Evolutionary conservation across 192 early-diverging fungal species (phyloP).

Genomic region (Oehlia diaphana): DNA sequence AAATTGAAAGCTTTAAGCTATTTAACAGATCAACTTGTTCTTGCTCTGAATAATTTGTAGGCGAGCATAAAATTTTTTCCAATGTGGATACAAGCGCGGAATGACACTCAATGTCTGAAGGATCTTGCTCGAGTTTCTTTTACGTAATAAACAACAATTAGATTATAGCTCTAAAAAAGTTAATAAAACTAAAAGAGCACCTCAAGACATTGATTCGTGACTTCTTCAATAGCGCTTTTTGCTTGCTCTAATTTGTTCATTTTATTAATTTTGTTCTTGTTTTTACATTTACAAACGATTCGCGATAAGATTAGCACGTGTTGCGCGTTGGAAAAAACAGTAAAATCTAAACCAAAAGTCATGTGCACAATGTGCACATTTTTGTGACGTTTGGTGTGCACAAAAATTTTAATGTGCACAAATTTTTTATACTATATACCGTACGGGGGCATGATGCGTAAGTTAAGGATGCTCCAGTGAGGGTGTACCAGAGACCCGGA

Average conservation of each 20-base stretch:
- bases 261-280: too few species aligned
- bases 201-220: not conserved
- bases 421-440: too few species aligned
- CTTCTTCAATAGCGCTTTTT: not conserved
- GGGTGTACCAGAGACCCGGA: too few species aligned
- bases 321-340: too few species aligned
- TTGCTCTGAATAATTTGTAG: not conserved
- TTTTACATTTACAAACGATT: too few species aligned
- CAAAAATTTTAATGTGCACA: too few species aligned
- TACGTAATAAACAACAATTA: not conserved
- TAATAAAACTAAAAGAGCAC: not conserved
- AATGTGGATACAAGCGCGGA: not conserved
- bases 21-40: not conserved
- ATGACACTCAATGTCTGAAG: not conserved
- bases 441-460: too few species aligned
- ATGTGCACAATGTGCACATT: too few species aligned
- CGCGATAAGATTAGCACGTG: too few species aligned
- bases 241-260: not conserved
- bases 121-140: conserved; percentile 4
- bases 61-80: not conserved
- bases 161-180: not conserved
- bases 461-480: too few species aligned
- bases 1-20: not conserved
- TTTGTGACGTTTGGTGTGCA: too few species aligned
- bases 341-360: too few species aligned